These are phyloP conservation scores for Lepidopterella palustris DNA, from an alignment of 495 filamentous ascomycete species.

Conservation along the genomic window DNA sequence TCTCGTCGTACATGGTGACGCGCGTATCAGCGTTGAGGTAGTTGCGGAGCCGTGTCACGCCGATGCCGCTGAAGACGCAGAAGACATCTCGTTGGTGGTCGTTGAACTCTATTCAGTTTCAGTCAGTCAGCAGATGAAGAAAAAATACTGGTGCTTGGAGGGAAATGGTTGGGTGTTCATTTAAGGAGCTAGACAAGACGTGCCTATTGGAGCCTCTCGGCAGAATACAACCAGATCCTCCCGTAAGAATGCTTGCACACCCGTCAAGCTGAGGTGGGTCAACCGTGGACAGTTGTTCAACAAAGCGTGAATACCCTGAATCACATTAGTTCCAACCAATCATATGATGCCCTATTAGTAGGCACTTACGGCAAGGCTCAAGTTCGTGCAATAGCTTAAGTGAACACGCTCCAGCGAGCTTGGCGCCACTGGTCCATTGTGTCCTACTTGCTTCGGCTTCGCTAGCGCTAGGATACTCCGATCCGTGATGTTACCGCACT, in stretches of 20 bases:
- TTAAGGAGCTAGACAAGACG: too few species aligned
- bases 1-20: constrained; percentile 25
- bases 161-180: too few species aligned
- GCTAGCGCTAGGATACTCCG: constrained; percentile 79
- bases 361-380: constrained; percentile 66
- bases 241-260: constrained; percentile 75
- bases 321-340: constrained; percentile 4
- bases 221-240: constrained; percentile 76
- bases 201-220: constrained; percentile 73
- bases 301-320: constrained; percentile 82
- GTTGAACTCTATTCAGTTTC: constrained; percentile 69
- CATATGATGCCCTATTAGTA: background rate
- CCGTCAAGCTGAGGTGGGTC: constrained; percentile 92
- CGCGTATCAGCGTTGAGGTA: constrained; percentile 56
- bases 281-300: constrained; percentile 86
- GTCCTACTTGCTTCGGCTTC: constrained; percentile 43
- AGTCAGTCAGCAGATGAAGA: constrained; percentile 12
- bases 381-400: constrained; percentile 84
- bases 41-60: constrained; percentile 68
- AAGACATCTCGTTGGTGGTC: constrained; percentile 91
- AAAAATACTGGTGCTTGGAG: background rate
- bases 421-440: constrained; percentile 45
- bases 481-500: constrained; percentile 85
- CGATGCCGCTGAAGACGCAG: constrained; percentile 91
- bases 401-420: constrained; percentile 85